These are phyloP conservation scores for Wickerhamomyces queroliae DNA, from an alignment of 805 yeast species.

Conservation along the genomic window DNA sequence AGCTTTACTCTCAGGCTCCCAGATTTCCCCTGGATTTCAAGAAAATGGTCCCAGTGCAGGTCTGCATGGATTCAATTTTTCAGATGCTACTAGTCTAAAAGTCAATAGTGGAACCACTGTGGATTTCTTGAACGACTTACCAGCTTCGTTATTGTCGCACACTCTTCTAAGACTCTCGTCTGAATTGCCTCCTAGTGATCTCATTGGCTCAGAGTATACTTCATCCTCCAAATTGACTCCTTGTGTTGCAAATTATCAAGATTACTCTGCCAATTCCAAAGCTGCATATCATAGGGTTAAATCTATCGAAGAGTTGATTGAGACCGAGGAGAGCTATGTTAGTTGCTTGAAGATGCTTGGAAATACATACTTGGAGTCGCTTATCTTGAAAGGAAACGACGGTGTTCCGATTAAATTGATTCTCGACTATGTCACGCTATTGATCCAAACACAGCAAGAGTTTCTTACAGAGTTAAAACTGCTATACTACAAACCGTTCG, in stretches of 20 bases:
- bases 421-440: conserved; percentile 21
- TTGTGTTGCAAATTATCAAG: conserved; percentile 1
- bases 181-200: conserved; percentile 1
- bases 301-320: conserved; percentile 39
- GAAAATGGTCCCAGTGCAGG: too few species aligned
- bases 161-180: conserved; percentile 6
- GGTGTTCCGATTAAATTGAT: conserved; percentile 31
- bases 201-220: conserved; percentile 7
- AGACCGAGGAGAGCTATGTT: conserved; percentile 44
- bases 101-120: background rate
- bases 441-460: conserved; percentile 26
- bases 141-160: conserved; percentile 7
- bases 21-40: background rate
- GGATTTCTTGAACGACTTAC: conserved; percentile 6
- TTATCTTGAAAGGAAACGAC: conserved; percentile 24
- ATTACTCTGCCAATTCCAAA: conserved; percentile 13
- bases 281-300: conserved; percentile 19
- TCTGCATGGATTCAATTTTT: too few species aligned
- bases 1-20: background rate
- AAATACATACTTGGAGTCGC: conserved; percentile 36
- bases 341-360: conserved; percentile 36
- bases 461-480: conserved; percentile 24
- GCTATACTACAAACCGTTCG: conserved; percentile 6
- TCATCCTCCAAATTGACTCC: conserved; percentile 17
- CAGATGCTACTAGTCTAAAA: background rate